Evolutionary conservation across 257 asterid genomes (phyloP), one percentile per base, ranked within the genome.

Genomic region (Salvia splendens): DNA sequence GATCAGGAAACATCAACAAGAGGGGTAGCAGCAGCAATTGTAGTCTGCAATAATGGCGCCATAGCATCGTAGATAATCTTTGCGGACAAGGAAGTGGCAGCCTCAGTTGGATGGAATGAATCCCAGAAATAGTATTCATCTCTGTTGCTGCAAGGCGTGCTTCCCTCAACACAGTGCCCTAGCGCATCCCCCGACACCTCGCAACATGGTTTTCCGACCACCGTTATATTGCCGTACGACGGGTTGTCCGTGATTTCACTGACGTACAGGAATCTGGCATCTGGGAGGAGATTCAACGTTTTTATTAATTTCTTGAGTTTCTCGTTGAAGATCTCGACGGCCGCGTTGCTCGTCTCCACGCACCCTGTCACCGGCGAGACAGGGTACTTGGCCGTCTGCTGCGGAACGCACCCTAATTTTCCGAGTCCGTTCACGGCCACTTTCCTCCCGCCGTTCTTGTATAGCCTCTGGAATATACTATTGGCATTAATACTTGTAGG

Each of bases 381-480:
- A 46, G 78, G 81, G 76, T 79, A 73, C 32, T 46, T 30, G 0
- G 71, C 65, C 16, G 78, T 5, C 56, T 68, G 64, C 51, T 54
- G 64, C 6, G 88, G 88, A 8, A 71, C 5, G 45, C 88, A 84
- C 0, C 90, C 86, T 60, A 86, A 6, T 11, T 54, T 16, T 1
- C 85, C 90, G 0, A 68, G 6, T 4, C 61, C 83, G 2, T 59
- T 17, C 30, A 86, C 78, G 0, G 76, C 86, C 3, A 82, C 35
- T 75, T 80, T 86, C 55, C 90, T 80, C 36, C 85, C 90, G 7
- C 88, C 88, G 0, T 57, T n/a, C 1, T 0, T 1, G 75, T 86
- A 82, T 64, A 84, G 61, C 40, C 67, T 78, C 93, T 84, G 78
- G 11, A 40, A 40, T 24, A 24, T n/a, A n/a, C n/a, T n/a, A n/a